phyloP scores from a whole-genome alignment of 129 eudicot species.

The Apium graveolens region DNA sequence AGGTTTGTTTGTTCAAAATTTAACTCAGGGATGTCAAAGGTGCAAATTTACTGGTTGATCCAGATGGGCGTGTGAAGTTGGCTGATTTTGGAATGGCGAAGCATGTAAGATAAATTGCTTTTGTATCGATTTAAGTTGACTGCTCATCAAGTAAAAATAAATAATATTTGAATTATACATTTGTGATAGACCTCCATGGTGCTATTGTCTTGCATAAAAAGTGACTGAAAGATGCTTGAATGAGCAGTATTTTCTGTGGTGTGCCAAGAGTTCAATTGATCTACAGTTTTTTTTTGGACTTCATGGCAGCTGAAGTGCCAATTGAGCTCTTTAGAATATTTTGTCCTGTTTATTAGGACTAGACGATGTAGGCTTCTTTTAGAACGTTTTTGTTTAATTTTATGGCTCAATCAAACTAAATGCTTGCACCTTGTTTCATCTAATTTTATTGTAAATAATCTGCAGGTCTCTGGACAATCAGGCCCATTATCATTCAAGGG shows the following conservation, averaged over 20 bases:
- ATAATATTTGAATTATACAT: neutral
- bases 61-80: constrained; percentile 53
- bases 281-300: neutral
- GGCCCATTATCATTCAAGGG: constrained; percentile 59
- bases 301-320: too few relatives aligned
- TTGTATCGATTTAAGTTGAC: neutral
- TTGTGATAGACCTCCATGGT: neutral
- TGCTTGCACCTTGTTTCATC: neutral
- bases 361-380: neutral
- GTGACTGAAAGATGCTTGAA: neutral
- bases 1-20: neutral
- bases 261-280: neutral
- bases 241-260: neutral
- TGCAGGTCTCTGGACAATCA: constrained; percentile 48
- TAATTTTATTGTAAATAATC: neutral
- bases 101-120: constrained; percentile 34
- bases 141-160: neutral
- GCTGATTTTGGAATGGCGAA: constrained; percentile 85
- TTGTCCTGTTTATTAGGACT: too few relatives aligned
- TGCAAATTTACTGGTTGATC: constrained; percentile 61
- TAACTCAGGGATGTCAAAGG: constrained; percentile 61
- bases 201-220: neutral
- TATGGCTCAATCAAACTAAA: neutral
- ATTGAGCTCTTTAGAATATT: too few relatives aligned
- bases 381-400: too few relatives aligned